phyloP scores from a whole-genome alignment of 805 yeast genomes.

The Cyberlindnera xishuangbannaensis region DNA sequence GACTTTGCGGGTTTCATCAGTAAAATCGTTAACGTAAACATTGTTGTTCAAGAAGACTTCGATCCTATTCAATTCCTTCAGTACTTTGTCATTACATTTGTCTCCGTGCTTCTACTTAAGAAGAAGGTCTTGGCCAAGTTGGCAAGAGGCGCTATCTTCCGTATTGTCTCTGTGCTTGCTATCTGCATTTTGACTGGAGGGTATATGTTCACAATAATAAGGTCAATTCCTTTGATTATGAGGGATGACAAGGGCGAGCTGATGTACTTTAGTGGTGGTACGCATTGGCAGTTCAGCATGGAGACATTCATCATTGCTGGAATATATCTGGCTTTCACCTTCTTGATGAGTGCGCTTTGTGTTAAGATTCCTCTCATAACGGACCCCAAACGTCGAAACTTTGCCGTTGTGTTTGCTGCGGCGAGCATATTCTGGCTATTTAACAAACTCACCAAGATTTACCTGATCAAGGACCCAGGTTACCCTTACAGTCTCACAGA shows the following conservation, averaged over 20 bases:
- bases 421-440: slow-evolving; percentile 18
- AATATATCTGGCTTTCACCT: slow-evolving; percentile 44
- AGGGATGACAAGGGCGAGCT: slow-evolving; percentile 43
- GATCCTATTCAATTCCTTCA: slow-evolving; percentile 36
- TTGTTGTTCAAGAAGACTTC: slow-evolving; percentile 39
- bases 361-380: slow-evolving; percentile 28
- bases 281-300: slow-evolving; percentile 63
- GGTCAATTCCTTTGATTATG: slow-evolving; percentile 58
- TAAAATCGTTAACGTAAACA: slow-evolving; percentile 36
- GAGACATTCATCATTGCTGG: slow-evolving; percentile 52
- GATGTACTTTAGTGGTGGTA: slow-evolving; percentile 58
- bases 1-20: slow-evolving; percentile 52
- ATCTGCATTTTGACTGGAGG: slow-evolving; percentile 53
- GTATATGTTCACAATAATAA: slow-evolving; percentile 54
- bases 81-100: slow-evolving; percentile 42
- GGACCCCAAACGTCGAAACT: slow-evolving; percentile 9
- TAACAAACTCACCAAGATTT: slow-evolving; percentile 17
- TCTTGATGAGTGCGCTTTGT: slow-evolving; percentile 35
- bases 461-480: slow-evolving; percentile 17
- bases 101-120: slow-evolving; percentile 40
- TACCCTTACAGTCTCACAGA: slow-evolving; percentile 17
- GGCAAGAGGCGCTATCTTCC: slow-evolving; percentile 22
- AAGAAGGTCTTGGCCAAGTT: slow-evolving; percentile 36
- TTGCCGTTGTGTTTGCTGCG: slow-evolving; percentile 6
- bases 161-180: slow-evolving; percentile 31